Base-by-base conservation (phyloP, 257 asterid species). In the Knoxia roxburghii region DNA sequence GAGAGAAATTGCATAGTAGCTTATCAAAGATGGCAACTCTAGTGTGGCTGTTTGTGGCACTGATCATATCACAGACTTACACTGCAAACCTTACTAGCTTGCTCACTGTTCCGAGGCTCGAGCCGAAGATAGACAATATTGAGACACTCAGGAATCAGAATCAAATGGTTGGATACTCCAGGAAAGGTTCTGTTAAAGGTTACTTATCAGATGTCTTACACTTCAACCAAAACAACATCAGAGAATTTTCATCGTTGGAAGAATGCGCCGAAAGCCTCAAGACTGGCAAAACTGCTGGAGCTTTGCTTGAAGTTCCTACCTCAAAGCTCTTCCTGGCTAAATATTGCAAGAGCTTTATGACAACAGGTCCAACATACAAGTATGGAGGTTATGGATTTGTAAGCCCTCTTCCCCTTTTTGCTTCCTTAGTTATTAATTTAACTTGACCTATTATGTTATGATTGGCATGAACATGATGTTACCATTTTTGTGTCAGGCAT, bases 321-420 rank as follows among this genome's bases (percentile, higher is more conserved):
- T 74, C 83, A 30, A 81, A 73, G 48, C 73, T 78, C 5, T 71
- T 81, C 52, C 70, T 76, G 0, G 80, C 78, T 52, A 81, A 81
- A 40, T 73, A 73, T 20, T 81, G 86, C 78, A 73, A 78, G 64
- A 78, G 78, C 74, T 78, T 78, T 30, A 68, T 30, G 55, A 71
- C 52, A 10, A 73, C 78, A 6, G 86, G 84, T 3, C 86, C 83
- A 18, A 73, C 74, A 11, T 78, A 68, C 78, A 76, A 65, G 61
- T 51, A 68, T 68, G 84, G 83, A 64, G 86, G 84, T 65, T 81
- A 67, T 67, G 83, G 83, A 72, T 80, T 54, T 57, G 88, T 83
- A 80, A 54, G 30, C 35, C 45, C 17, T 24, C 18, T 49, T 23
- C 43, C 68, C 15, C 21, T 18, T 6, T 2, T 14, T 23, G 1